These are phyloP conservation scores for Leishmania tropica DNA, from an alignment of 208 protist genomes.

Conservation along the genomic window DNA sequence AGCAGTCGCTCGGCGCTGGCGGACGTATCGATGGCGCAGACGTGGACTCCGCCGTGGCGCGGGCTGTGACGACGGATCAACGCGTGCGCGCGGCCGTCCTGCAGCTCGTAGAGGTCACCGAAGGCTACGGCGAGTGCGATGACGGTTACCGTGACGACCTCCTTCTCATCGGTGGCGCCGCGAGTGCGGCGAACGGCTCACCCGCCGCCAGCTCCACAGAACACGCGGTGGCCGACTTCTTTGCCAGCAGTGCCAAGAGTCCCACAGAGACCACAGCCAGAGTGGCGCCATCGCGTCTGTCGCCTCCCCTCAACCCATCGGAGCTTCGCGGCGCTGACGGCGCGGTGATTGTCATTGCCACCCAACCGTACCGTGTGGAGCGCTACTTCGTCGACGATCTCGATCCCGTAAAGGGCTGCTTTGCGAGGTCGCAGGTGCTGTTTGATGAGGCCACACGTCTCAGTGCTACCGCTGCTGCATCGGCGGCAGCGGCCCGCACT, in stretches of 20 bases:
- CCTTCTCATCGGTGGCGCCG: background rate
- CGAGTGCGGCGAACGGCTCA: background rate
- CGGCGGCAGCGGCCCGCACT: constrained; percentile 5
- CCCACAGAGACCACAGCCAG: background rate
- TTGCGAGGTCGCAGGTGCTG: constrained; percentile 29
- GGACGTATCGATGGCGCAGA: constrained; percentile 1
- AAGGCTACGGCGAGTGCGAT: constrained; percentile 6
- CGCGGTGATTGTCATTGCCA: constrained; percentile 10
- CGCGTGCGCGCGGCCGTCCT: constrained; percentile 19
- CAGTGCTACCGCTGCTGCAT: background rate
- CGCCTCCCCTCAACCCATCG: background rate
- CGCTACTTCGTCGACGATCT: constrained; percentile 81
- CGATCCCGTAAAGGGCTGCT: constrained; percentile 41
- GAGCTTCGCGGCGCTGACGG: constrained; percentile 7
- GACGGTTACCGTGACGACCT: background rate
- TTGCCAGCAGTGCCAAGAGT: background rate
- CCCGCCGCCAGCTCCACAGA: background rate
- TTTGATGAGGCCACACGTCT: constrained; percentile 20
- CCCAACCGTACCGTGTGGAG: constrained; percentile 47
- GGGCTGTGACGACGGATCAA: background rate
- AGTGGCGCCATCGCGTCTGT: background rate
- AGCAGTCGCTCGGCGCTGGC: background rate
- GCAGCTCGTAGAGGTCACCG: constrained; percentile 12
- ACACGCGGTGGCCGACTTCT: background rate
- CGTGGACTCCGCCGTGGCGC: background rate